A percentile compares a stretch with the other conserved stretches of the same genome.
Conservation (phyloP, 2,329 filamentous ascomycete genomes). For the Tolypocladium endophyticum region DNA sequence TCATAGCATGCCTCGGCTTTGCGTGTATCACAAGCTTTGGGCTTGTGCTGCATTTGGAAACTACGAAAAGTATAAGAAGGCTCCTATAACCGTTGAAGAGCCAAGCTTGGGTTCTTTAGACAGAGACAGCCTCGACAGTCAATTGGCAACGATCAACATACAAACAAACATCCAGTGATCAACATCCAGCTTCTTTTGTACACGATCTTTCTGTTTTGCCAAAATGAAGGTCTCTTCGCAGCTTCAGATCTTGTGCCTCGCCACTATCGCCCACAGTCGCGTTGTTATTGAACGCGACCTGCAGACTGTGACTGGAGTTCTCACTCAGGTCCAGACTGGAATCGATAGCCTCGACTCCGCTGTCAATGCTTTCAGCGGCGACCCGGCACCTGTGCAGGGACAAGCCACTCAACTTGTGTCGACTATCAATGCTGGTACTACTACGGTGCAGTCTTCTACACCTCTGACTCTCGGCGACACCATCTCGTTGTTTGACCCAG, state of each 20-base stretch:
- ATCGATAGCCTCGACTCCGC: background rate
- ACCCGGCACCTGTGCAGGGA: background rate
- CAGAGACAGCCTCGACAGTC: background rate
- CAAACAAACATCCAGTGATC: background rate
- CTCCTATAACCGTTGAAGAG: background rate
- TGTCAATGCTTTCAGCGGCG: background rate
- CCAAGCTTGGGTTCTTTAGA: background rate
- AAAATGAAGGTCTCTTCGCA: slow-evolving; percentile 3
- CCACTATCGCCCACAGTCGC: background rate
- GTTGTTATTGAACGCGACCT: slow-evolving; percentile 1
- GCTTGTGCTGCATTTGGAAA: background rate
- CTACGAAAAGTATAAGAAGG: background rate
- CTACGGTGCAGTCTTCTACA: background rate
- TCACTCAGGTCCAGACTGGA: background rate
- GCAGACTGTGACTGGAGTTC: background rate
- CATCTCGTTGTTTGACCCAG: background rate
- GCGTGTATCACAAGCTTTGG: background rate
- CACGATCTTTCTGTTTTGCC: background rate
- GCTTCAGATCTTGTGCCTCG: background rate
- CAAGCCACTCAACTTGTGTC: background rate
- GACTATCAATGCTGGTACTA: background rate
- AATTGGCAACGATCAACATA: background rate
- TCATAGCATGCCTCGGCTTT: background rate
- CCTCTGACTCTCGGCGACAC: background rate
- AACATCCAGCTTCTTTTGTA: background rate